Base-by-base conservation (phyloP, 305 asterid genomes). In the Fraxinus sp. region DNA sequence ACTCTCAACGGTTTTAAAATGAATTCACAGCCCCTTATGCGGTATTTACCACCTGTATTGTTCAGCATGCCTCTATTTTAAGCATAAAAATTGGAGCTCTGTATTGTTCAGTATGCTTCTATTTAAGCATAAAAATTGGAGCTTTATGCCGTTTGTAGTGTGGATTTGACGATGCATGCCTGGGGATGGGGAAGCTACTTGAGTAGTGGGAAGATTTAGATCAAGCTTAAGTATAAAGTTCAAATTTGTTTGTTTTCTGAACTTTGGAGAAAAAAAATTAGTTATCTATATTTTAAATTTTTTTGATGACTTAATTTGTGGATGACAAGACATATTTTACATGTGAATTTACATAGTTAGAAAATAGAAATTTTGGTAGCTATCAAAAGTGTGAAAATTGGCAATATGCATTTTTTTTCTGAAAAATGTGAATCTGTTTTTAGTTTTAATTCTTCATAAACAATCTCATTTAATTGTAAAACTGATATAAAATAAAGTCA, bases 181-280 rank as follows among this genome's bases (percentile, higher is more conserved):
- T 79, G 70, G 3, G 46, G 46, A 9, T 39, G 46, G 46, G 46
- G 46, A 39, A 39, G 46, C 46, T 39, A 39, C 46, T 39, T 39
- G 46, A 39, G 46, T 39, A 39, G 46, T 2, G 2, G 46, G 10
- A 39, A 39, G 46, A 39, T 39, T 39, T 39, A 39, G 13, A 39
- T 39, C 46, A 39, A 59, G 7, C 41, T 28, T 39, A 28, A 59
- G 79, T 33, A 78, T 73, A 35, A 64, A 59, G 22, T 32, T 32
- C 78, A 77, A 37, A 13, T 83, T 87, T 78, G 14, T 80, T 79
- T 57, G 39, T 28, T 18, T 37, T 46, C 7, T 49, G 52, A 13
- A 46, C 35, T 32, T 14, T 32, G 49, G 24, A 30, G 22, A 30
- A 73, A 18, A 24, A 44, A 35, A 7, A 36, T 70, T 49, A n/a